These are phyloP conservation scores for Botryosphaeria dothidea DNA, from an alignment of 2,329 filamentous ascomycete species.

Conservation along the genomic window DNA sequence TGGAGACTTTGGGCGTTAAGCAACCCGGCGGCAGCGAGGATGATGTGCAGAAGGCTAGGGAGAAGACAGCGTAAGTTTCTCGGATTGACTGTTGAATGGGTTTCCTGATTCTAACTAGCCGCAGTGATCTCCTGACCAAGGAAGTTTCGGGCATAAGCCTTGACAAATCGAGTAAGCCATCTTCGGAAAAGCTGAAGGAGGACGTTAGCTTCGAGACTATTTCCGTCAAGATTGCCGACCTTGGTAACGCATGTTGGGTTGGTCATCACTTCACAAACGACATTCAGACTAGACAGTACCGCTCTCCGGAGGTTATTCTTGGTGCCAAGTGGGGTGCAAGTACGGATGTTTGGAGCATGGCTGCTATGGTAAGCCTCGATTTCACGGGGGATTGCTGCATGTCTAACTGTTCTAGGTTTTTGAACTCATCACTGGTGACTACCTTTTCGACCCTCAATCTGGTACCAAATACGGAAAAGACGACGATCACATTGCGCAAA, in stretches of 20 bases:
- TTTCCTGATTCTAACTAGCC: background rate
- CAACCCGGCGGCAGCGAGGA: slow-evolving; percentile 54
- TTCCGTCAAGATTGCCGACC: slow-evolving; percentile 97
- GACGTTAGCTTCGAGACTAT: slow-evolving; percentile 73
- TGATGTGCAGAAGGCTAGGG: slow-evolving; percentile 71
- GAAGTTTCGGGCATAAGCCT: slow-evolving; percentile 95
- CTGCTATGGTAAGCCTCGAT: slow-evolving; percentile 76
- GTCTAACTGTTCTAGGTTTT: slow-evolving; percentile 67
- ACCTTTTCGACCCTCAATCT: slow-evolving; percentile 96
- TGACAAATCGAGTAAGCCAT: slow-evolving; percentile 58
- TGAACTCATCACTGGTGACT: slow-evolving; percentile 96
- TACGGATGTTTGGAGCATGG: slow-evolving; percentile 99
- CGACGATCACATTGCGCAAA: slow-evolving; percentile 98
- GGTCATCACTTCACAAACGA: slow-evolving; percentile 99
- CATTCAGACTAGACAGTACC: slow-evolving; percentile 96
- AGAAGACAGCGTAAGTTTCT: slow-evolving; percentile 84
- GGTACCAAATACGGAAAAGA: slow-evolving; percentile 99
- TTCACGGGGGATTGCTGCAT: background rate
- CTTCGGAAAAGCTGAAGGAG: slow-evolving; percentile 63
- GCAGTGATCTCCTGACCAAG: slow-evolving; percentile 81
- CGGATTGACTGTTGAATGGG: background rate
- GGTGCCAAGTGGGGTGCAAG: slow-evolving; percentile 99
- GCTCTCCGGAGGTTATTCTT: slow-evolving; percentile 94
- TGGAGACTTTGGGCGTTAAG: slow-evolving; percentile 57
- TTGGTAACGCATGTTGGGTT: slow-evolving; percentile 98